Evolutionary conservation across 2,329 filamentous ascomycete genomes (phyloP), one percentile per base, ranked within the genome.

Genomic region (Pezicula carpinea): DNA sequence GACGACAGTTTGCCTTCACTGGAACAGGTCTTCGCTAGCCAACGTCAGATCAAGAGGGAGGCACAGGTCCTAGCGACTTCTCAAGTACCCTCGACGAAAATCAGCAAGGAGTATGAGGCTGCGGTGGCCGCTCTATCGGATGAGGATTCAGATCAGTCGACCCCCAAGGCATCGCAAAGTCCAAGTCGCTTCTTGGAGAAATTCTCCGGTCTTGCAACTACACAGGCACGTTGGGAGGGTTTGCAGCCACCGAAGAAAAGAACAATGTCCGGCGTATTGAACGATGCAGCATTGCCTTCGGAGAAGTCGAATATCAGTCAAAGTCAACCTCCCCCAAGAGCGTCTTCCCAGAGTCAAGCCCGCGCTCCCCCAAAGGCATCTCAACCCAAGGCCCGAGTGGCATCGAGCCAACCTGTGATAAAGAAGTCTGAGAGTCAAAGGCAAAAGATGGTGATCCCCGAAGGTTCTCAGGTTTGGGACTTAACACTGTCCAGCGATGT

Each of bases 61-160:
- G 57, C 47, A 17, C 34, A 18, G 5, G 43, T 31, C 13, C 42
- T 48, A 39, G 14, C 41, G 33, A 29, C 18, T 22, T 36, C 46
- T 6, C 23, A 42, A 46, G 50, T 15, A 49, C 54, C 1, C 47
- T 47, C 15, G 5, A 29, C 26, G 6, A 39, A 55, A 47, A 5
- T n/a, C 8, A 64, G 73, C 44, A 29, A 54, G 3, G 70, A 69
- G 11, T 74, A 74, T 43, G 66, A 74, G 32, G 70, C 70, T 44
- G 67, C 64, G 10, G 74, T 74, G 66, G 65, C 64, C 22, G 69
- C 60, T 22, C 53, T 73, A 1, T 72, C 74, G 19, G 56, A 33
- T 26, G 47, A 49, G 31, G 49, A 53, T 26, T 22, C 44, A 4
- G 47, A 50, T 11, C 46, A 56, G 31, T 36, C 43, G n/a, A 59